Evolutionary conservation across 2,329 filamentous ascomycete species (phyloP), one percentile per base, ranked within the genome.

Genomic region (Tolypocladium capitatum): DNA sequence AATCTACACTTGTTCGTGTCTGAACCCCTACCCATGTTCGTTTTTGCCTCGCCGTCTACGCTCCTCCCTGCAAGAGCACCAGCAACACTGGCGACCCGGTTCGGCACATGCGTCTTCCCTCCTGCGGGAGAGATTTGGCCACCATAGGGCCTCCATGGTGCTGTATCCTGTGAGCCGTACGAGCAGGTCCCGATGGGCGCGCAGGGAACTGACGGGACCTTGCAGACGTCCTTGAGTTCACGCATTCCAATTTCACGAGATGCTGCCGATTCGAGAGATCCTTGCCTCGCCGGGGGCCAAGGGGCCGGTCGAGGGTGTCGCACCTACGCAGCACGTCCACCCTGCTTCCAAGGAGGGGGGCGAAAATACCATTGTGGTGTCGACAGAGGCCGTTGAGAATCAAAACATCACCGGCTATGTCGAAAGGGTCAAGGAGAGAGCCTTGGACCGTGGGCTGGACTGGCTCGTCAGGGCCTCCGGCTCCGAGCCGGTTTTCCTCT

Each of bases 381-480:
- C 36, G 4, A 27, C 35, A 14, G 28, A 38, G 20, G n/a, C 35
- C 14, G 28, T 30, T n/a, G 28, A 27, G 2, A 8, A 43, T 4
- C 24, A n/a, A 41, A 55, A 56, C 20, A 32, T 52, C 21, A 53
- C 55, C 10, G 53, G 53, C 16, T 57, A 55, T 18, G 46, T 52
- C 24, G 47, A 48, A 16, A 48, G 45, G 20, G 18, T 42, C 14
- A 55, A 55, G 36, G 46, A 48, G 3, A 27, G 47, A 1, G 46
- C 40, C 18, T 48, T 57, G 10, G 55, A 57, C 40, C 55, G 54
- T 8, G 49, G 52, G 46, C 55, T 57, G 11, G 55, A 57, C 40
- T 42, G 32, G 27, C 31, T 56, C 18, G 55, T 56, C 13, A 44
- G 46, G 18, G 51, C 51, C 5, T 55, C 55, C 10, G 55, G 55